A percentile compares a stretch with the other conserved stretches of the same genome.
These are phyloP conservation scores for Decorospora gaudefroyi DNA, from an alignment of 2,329 filamentous ascomycete genomes.

Conservation along the genomic window DNA sequence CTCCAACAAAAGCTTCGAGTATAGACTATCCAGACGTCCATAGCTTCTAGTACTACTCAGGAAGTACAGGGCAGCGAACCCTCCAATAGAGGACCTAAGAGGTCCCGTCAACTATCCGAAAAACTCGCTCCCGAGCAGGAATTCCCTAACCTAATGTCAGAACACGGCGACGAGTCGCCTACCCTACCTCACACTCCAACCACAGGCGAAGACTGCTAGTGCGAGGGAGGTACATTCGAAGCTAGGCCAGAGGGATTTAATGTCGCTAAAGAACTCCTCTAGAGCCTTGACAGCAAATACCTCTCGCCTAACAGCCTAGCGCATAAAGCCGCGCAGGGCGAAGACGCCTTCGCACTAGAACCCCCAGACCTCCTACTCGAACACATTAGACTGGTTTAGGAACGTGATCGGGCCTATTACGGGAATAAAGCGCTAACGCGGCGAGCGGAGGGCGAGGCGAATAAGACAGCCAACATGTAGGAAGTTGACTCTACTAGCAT, in stretches of 20 bases:
- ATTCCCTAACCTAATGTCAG: not conserved
- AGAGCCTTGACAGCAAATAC: not conserved
- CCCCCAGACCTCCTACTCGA: not conserved
- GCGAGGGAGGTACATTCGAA: not conserved
- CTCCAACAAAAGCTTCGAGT: not conserved
- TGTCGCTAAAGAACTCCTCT: not conserved
- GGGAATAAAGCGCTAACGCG: not conserved
- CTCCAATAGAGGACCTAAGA: not conserved
- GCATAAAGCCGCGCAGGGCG: not conserved
- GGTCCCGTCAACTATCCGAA: not conserved
- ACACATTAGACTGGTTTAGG: not conserved
- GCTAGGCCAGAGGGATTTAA: not conserved
- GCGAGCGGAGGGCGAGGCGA: not conserved
- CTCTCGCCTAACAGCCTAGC: not conserved
- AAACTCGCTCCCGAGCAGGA: not conserved
- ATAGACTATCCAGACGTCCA: not conserved
- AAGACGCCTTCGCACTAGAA: not conserved
- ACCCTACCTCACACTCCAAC: not conserved
- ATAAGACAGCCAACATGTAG: not conserved
- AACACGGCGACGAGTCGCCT: not conserved
- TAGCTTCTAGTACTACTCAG: not conserved
- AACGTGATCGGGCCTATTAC: not conserved
- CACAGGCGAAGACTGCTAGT: not conserved
- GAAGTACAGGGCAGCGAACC: not conserved
- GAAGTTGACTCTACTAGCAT: not conserved